These are phyloP conservation scores for Millerozyma acaciae DNA, from an alignment of 805 yeast genomes.

Conservation along the genomic window DNA sequence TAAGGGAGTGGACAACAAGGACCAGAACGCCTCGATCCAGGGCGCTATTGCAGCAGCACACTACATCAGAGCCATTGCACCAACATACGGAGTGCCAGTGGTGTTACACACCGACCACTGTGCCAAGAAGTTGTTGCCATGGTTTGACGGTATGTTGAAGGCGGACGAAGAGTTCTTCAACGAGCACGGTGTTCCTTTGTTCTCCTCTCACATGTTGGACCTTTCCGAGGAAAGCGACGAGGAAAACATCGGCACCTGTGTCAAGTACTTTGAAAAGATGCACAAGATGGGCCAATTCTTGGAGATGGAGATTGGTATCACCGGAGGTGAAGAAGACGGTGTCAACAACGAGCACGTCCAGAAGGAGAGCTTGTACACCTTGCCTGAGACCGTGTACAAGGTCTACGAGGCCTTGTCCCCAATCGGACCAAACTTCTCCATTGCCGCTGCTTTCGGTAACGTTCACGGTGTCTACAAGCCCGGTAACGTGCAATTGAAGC, in stretches of 20 bases:
- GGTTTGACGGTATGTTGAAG: constrained; percentile 97
- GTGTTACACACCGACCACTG: constrained; percentile 98
- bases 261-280: constrained; percentile 90
- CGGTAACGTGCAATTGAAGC: constrained; percentile 93
- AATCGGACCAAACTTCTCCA: constrained; percentile 96
- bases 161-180: constrained; percentile 94
- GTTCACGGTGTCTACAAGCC: constrained; percentile 99
- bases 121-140: constrained; percentile 95
- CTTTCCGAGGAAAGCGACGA: constrained; percentile 95
- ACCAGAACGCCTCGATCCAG: constrained; percentile 90
- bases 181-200: constrained; percentile 87
- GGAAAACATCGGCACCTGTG: constrained; percentile 92
- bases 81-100: constrained; percentile 94
- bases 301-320: constrained; percentile 99
- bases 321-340: constrained; percentile 99
- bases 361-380: constrained; percentile 86
- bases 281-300: constrained; percentile 94
- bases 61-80: constrained; percentile 95
- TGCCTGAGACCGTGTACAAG: constrained; percentile 88
- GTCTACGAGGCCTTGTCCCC: constrained; percentile 88
- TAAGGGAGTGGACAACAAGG: constrained; percentile 92
- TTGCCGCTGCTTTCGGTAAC: constrained; percentile 99
- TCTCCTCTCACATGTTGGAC: constrained; percentile 99
- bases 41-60: constrained; percentile 98
- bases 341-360: constrained; percentile 95